Evolutionary conservation across 2,329 filamentous ascomycete species (phyloP).

Genomic region (Aspergillus sp.): DNA sequence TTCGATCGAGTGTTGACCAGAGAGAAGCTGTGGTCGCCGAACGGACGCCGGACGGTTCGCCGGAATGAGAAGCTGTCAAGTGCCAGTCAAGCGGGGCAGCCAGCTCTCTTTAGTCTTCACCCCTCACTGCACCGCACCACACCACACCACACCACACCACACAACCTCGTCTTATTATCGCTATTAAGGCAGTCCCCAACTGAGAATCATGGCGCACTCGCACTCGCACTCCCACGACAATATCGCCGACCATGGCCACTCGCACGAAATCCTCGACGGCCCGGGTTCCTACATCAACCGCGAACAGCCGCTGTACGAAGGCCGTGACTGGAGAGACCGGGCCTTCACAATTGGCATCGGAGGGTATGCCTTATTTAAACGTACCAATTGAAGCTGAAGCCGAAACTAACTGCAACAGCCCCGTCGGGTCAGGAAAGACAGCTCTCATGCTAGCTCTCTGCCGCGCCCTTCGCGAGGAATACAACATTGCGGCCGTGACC

Average conservation of each 20-base stretch:
- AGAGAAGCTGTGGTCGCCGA: not conserved
- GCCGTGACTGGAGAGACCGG: slow-evolving; percentile 80
- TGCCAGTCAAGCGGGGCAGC: not conserved
- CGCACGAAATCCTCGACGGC: slow-evolving; percentile 91
- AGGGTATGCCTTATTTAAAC: slow-evolving; percentile 61
- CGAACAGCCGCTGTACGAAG: slow-evolving; percentile 91
- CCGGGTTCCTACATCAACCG: slow-evolving; percentile 86
- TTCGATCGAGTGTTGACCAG: no score
- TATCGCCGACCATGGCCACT: slow-evolving; percentile 76
- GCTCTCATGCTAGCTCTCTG: slow-evolving; percentile 95
- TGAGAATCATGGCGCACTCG: slow-evolving; percentile 35
- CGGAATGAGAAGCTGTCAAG: not conserved
- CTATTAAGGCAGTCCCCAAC: not conserved
- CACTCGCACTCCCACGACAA: slow-evolving; percentile 53
- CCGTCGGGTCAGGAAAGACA: slow-evolving; percentile 95
- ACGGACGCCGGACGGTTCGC: not conserved
- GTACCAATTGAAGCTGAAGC: not conserved
- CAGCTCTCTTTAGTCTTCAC: not conserved
- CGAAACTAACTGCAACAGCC: slow-evolving; percentile 51
- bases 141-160: not conserved
- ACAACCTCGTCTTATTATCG: not conserved
- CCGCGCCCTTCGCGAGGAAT: slow-evolving; percentile 73
- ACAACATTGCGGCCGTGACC: slow-evolving; percentile 91
- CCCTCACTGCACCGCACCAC: not conserved
- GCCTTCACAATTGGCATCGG: slow-evolving; percentile 98